Evolutionary conservation across 2,329 filamentous ascomycete genomes (phyloP).

Genomic region (Colletotrichum costaricense): DNA sequence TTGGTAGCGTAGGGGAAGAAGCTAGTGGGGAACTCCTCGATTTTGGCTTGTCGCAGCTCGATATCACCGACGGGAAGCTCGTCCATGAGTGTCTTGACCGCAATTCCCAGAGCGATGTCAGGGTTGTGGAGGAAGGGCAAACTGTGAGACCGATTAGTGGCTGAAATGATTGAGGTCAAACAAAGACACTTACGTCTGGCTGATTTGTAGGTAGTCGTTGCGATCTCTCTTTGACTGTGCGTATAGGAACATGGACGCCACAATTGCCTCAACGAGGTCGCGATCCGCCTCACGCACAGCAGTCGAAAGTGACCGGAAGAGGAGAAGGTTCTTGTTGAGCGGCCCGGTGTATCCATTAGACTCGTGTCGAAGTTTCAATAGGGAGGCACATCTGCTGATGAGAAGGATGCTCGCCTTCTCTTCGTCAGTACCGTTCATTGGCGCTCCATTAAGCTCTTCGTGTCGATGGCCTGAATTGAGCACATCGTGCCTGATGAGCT

Average conservation of each 20-base stretch:
- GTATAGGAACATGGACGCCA: constrained; percentile 83
- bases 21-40: constrained; percentile 61
- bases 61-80: constrained; percentile 71
- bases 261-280: constrained; percentile 85
- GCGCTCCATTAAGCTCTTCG: constrained; percentile 64
- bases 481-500: constrained; percentile 83
- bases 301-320: constrained; percentile 85
- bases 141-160: constrained; percentile 46
- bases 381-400: constrained; percentile 85
- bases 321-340: constrained; percentile 87
- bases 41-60: constrained; percentile 56
- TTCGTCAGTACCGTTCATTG: constrained; percentile 70
- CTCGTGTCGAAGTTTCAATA: constrained; percentile 85
- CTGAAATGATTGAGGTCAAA: constrained; percentile 34
- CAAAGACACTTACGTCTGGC: constrained; percentile 70
- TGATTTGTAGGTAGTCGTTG: constrained; percentile 74
- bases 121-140: constrained; percentile 77
- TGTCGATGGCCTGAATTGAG: constrained; percentile 76
- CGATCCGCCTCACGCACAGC: constrained; percentile 83
- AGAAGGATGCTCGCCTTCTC: constrained; percentile 84
- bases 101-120: constrained; percentile 81
- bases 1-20: constrained; percentile 70
- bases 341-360: constrained; percentile 94
- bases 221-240: constrained; percentile 80
- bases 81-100: constrained; percentile 82